Evolutionary conservation across 1,284 basidiomycete species (phyloP), one percentile per base, ranked within the genome.

Genomic region (Puccinia triticina): DNA sequence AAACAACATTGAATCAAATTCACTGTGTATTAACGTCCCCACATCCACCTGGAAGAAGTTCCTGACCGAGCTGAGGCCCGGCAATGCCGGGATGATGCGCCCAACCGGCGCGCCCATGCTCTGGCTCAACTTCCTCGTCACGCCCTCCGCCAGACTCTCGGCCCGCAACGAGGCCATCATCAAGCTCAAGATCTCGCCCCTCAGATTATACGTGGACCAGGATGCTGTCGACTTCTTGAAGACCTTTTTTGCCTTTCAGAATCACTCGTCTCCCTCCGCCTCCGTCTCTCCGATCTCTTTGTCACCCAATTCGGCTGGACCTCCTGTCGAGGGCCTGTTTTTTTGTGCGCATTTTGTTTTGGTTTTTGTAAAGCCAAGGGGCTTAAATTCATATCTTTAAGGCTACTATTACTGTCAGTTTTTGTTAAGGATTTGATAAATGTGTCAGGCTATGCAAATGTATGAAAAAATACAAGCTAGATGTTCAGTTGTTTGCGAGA

Each of bases 11-110:
- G n/a, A n/a, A n/a, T n/a, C n/a, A n/a, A n/a, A n/a, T n/a, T n/a
- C n/a, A n/a, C n/a, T n/a, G n/a, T n/a, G n/a, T n/a, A n/a, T n/a
- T 88, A 95, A 98, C 86, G 94, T 99, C 89, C 95, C 94, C 89
- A 96, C 96, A 0, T 98, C 96, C 14, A 98, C 96, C 0, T 99
- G 97, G 97, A 93, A 92, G 87, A 98, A 95, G 86, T 99, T 99
- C 87, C 88, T 99, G 83, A 96, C 95, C 0, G 91, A 92, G 82
- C 89, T 96, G 86, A 90, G 92, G 73, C 90, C 92, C 0, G 94
- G 95, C 87, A 91, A 93, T 14, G 90, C 91, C 76, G 94, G 95
- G 0, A 93, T 95, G 85, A 89, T 94, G 8, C 90, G 94, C 46
- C 94, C 97, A 88, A 94, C 93, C 2, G 94, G 91, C 77, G 94